These are phyloP conservation scores for Scheffersomyces segobiensis DNA, from an alignment of 1,139 yeast genomes.

Conservation along the genomic window DNA sequence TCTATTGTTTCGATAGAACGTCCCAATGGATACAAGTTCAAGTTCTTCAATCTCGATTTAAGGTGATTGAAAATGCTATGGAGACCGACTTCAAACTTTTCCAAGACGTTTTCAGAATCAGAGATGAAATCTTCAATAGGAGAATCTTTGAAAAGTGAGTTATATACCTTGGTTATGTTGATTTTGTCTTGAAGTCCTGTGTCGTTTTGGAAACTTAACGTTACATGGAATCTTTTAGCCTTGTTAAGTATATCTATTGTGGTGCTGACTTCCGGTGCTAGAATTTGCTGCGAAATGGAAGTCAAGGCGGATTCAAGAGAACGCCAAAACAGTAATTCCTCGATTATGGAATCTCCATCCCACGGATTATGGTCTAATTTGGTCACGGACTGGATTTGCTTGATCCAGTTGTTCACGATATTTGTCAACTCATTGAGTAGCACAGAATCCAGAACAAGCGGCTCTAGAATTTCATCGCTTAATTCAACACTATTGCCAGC, in stretches of 20 bases:
- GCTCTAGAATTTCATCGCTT: constrained; percentile 15
- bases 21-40: constrained; percentile 63
- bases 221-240: constrained; percentile 80
- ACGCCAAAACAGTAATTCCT: constrained; percentile 80
- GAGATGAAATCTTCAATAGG: constrained; percentile 64
- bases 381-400: constrained; percentile 60
- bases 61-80: constrained; percentile 59
- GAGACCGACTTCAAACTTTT: constrained; percentile 47
- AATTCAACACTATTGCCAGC: constrained; percentile 21
- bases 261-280: constrained; percentile 52
- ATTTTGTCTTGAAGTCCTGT: constrained; percentile 66
- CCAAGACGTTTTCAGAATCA: constrained; percentile 26
- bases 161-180: constrained; percentile 52
- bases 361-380: constrained; percentile 50
- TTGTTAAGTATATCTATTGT: constrained; percentile 63
- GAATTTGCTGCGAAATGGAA: constrained; percentile 59
- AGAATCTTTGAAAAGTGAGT: constrained; percentile 65
- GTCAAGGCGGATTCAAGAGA: constrained; percentile 65
- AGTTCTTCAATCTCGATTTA: constrained; percentile 51
- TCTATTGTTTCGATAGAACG: constrained; percentile 68
- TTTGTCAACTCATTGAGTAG: constrained; percentile 68
- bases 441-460: constrained; percentile 42
- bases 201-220: constrained; percentile 71
- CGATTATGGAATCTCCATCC: constrained; percentile 58
- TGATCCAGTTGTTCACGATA: constrained; percentile 73